Conservation (phyloP, 768 basidiomycete genomes). For the Tephrocybe sp. region DNA sequence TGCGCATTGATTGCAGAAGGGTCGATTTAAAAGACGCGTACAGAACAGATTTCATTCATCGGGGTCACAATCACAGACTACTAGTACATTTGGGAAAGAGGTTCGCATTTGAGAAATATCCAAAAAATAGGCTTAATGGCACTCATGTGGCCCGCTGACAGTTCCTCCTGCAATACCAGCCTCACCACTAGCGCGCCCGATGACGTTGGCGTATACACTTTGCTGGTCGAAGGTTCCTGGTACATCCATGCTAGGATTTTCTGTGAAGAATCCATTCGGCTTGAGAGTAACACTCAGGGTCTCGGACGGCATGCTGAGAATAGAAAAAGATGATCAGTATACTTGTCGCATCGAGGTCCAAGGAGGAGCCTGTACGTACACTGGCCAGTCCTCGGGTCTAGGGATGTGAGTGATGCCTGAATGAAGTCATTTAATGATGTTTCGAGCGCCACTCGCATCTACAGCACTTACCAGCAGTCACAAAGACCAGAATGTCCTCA, state of each 20-base stretch:
- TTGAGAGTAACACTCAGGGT: constrained; percentile 71
- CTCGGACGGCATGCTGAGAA: constrained; percentile 80
- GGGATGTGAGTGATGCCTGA: constrained; percentile 77
- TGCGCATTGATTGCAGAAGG: too few relatives aligned
- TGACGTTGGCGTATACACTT: constrained; percentile 62
- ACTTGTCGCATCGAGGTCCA: too few relatives aligned
- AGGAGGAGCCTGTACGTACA: constrained; percentile 38
- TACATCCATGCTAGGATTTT: constrained; percentile 92
- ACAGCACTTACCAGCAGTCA: constrained; percentile 59
- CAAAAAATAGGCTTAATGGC: too few relatives aligned
- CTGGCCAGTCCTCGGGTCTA: constrained; percentile 87
- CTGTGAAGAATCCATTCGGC: constrained; percentile 81
- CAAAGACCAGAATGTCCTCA: constrained; percentile 76
- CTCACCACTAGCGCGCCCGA: constrained; percentile 7
- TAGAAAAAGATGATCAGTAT: constrained; percentile 1
- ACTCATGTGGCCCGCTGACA: too few relatives aligned
- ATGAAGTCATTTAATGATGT: too few relatives aligned
- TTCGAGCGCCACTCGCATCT: too few relatives aligned
- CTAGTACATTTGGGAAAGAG: too few relatives aligned
- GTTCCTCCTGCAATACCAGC: too few relatives aligned
- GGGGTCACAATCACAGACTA: too few relatives aligned
- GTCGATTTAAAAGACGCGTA: too few relatives aligned
- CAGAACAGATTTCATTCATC: too few relatives aligned
- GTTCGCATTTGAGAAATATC: too few relatives aligned
- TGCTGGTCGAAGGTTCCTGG: constrained; percentile 65